Conservation (phyloP, 2,329 filamentous ascomycete species). For the Raffaelea albimanens region DNA sequence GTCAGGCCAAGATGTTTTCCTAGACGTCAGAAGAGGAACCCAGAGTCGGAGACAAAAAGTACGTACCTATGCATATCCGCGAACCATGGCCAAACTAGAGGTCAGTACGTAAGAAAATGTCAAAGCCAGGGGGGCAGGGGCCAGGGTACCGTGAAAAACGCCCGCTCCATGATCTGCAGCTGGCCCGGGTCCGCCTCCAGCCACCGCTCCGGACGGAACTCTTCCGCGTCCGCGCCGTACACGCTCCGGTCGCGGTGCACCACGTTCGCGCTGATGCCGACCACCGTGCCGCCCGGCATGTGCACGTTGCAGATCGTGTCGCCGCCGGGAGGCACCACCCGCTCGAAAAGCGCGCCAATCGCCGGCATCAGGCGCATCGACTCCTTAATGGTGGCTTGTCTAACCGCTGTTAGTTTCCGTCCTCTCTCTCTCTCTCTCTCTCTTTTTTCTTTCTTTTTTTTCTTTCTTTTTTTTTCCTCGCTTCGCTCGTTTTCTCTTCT, state of each 20-base stretch:
- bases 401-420: too few relatives aligned
- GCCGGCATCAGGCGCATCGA: slow-evolving; percentile 38
- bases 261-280: slow-evolving; percentile 32
- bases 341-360: slow-evolving; percentile 37
- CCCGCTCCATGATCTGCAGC: not conserved
- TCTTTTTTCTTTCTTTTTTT: too few relatives aligned
- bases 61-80: too few relatives aligned
- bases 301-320: slow-evolving; percentile 15
- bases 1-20: too few relatives aligned
- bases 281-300: slow-evolving; percentile 25
- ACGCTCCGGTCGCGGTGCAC: slow-evolving; percentile 28
- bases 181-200: slow-evolving; percentile 19
- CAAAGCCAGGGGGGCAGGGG: slow-evolving; percentile 37
- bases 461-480: too few relatives aligned
- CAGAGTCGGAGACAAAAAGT: too few relatives aligned
- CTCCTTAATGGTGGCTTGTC: slow-evolving; percentile 43
- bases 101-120: too few relatives aligned
- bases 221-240: too few relatives aligned
- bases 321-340: slow-evolving; percentile 35
- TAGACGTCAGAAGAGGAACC: too few relatives aligned
- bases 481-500: too few relatives aligned
- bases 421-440: too few relatives aligned
- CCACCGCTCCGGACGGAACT: slow-evolving; percentile 40
- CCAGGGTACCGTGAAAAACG: slow-evolving; percentile 36
- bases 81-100: too few relatives aligned